These are phyloP conservation scores for Phytophthora ohioensis DNA, from an alignment of 352 stramenopile species.

Conservation along the genomic window DNA sequence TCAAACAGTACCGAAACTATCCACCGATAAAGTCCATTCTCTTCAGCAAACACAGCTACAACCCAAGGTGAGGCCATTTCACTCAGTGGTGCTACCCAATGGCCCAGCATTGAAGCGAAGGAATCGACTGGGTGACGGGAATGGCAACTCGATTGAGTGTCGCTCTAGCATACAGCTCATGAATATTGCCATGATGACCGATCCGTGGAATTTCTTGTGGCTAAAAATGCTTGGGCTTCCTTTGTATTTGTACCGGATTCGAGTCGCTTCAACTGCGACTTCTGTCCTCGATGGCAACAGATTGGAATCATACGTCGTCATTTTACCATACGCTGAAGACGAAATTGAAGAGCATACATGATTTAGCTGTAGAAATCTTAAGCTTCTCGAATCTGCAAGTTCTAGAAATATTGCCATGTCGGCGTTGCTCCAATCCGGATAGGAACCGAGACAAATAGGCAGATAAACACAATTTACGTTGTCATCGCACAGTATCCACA, in stretches of 20 bases:
- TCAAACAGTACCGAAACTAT: neutral
- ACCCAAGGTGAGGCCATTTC: constrained; percentile 8
- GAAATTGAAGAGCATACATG: constrained; percentile 36
- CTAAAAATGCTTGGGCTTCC: constrained; percentile 37
- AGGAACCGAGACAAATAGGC: neutral
- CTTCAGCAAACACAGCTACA: neutral
- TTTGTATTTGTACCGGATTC: constrained; percentile 46
- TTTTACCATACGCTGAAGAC: constrained; percentile 41
- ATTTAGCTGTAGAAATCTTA: constrained; percentile 21
- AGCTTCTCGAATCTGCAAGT: constrained; percentile 30
- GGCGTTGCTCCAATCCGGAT: constrained; percentile 23
- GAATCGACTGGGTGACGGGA: neutral
- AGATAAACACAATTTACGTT: no score
- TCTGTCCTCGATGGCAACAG: neutral
- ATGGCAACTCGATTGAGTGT: constrained; percentile 22
- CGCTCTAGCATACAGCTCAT: constrained; percentile 46
- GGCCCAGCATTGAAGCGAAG: neutral
- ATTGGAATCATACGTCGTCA: constrained; percentile 16
- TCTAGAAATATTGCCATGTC: constrained; percentile 22
- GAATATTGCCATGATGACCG: constrained; percentile 60
- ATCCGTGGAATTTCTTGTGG: constrained; percentile 46
- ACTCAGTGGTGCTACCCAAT: neutral
- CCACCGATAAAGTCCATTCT: neutral
- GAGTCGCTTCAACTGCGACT: neutral
- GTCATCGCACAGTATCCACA: no score